Evolutionary conservation across 2,329 filamentous ascomycete genomes (phyloP), one percentile per base, ranked within the genome.

Genomic region (Biscogniauxia sp.): DNA sequence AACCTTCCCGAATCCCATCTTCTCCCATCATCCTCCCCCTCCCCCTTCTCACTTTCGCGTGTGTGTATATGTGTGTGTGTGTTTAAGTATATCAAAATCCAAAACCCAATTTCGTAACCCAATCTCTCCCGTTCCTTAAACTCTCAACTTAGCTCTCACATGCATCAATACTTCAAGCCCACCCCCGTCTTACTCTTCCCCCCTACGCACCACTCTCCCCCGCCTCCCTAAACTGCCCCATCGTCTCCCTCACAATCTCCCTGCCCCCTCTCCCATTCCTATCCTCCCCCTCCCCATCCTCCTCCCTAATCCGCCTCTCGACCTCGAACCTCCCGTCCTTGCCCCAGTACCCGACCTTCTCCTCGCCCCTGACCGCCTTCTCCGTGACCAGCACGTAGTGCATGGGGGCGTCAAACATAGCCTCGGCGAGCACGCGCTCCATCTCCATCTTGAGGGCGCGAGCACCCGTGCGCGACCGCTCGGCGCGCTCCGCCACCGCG

Each of bases 361-460:
- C 87, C 23, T 80, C 79, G 13, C 88, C 86, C 20, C 79, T 79
- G 1, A 90, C 88, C 32, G 88, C 89, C 1, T 79, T 83, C 71
- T 92, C 88, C 0, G 89, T 91, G 51, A 93, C 85, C 8, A 93
- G 80, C 1, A 92, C 88, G 67, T 90, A 91, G 20, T 89, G 86
- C 66, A 89, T 88, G 4, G 91, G 91, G 0, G 89, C 88, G 69
- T 93, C 89, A 71, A 92, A 94, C 84, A 93, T 93, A 32, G 90
- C 87, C 74, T 93, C 91, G 3, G 87, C 88, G 11, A 94, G 79
- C 7, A 94, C 85, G 2, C 88, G 84, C 74, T 94, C 91, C 82
- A 94, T 88, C 70, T 93, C 90, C 74, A 91, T 92, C 69, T 92
- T 88, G 17, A 95, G 77, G 0, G 88, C 91, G 45, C 91, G 82